A percentile compares a stretch with the other conserved stretches of the same genome.
These are phyloP conservation scores for Epichloe glyceriae DNA, from an alignment of 2,329 filamentous ascomycete genomes.

Conservation along the genomic window DNA sequence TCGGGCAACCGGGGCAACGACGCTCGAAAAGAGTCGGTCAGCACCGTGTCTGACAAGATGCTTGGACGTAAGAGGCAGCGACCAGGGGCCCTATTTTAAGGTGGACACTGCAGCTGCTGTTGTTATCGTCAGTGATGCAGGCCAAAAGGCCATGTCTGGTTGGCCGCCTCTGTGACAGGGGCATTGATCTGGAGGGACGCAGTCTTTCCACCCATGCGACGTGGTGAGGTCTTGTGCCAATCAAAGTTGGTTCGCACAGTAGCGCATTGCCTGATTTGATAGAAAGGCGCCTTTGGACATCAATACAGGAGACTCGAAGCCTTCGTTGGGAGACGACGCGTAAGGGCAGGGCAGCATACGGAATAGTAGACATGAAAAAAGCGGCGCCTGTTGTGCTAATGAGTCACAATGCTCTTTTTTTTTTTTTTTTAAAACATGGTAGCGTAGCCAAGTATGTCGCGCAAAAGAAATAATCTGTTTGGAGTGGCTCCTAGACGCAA, in stretches of 20 bases:
- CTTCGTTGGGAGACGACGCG: constrained; percentile 11
- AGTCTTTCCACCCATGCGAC: constrained; percentile 2
- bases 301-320: constrained; percentile 11
- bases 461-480: too few relatives aligned
- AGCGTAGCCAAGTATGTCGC: neutral
- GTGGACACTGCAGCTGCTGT: neutral
- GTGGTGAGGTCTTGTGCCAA: constrained; percentile 9
- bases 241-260: constrained; percentile 3
- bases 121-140: constrained; percentile 1
- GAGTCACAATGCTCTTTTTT: constrained; percentile 5
- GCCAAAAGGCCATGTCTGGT: neutral
- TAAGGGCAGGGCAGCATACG: neutral
- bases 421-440: neutral
- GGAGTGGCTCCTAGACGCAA: too few relatives aligned
- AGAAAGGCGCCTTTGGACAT: constrained; percentile 12
- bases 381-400: neutral
- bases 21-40: constrained; percentile 7
- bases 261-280: constrained; percentile 9
- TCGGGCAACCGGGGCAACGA: neutral
- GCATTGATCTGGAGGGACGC: neutral
- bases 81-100: neutral
- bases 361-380: neutral
- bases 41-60: neutral
- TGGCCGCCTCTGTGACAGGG: constrained; percentile 2
- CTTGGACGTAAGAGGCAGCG: neutral